Base-by-base conservation (phyloP, 768 basidiomycete genomes). In the Suillus brevipes region DNA sequence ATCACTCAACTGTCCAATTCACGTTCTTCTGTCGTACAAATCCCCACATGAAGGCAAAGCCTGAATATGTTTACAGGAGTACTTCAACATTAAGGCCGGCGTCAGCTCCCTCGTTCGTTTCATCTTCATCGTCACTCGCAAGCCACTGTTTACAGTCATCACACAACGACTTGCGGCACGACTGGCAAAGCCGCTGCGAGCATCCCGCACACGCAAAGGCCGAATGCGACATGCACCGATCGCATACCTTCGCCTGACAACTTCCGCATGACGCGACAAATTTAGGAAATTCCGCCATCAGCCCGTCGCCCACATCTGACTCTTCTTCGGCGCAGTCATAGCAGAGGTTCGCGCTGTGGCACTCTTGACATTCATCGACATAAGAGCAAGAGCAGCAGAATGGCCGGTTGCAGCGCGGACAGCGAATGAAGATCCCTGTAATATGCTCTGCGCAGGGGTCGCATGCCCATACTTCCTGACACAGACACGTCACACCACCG, bases 401-500 rank as follows among this genome's bases (percentile, higher is more conserved):
- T 6, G 58, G 25, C 18, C 38, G 38, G 58, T 59, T 25, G 25
- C 38, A 59, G 38, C 25, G 58, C 25, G 58, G 58, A 42, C 38
- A 40, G 18, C 38, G 38, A 38, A 40, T 58, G 57, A 58, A 28
- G 25, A 40, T 10, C 2, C 25, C 18, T 28, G 57, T 36, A n/a
- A 7, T 40, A 12, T 58, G 25, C 16, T 58, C 38, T 6, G 38
- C 38, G 10, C 57, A 40, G 57, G 6, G 16, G 25, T 40, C 38
- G 57, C 38, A 58, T 40, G 25, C 38, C 57, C 57, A 58, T 38
- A 38, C 37, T 37, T 37, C 56, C 56, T 57, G n/a, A n/a, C 55
- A 57, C n/a, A 57, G 20, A 57, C 55, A 57, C n/a, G 56, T 16
- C 14, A 38, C 2, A 23, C 36, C 36, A 16, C 36, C 13, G 20